Conservation (phyloP, 352 stramenopile genomes). For the Globisporangium uncinulatum region DNA sequence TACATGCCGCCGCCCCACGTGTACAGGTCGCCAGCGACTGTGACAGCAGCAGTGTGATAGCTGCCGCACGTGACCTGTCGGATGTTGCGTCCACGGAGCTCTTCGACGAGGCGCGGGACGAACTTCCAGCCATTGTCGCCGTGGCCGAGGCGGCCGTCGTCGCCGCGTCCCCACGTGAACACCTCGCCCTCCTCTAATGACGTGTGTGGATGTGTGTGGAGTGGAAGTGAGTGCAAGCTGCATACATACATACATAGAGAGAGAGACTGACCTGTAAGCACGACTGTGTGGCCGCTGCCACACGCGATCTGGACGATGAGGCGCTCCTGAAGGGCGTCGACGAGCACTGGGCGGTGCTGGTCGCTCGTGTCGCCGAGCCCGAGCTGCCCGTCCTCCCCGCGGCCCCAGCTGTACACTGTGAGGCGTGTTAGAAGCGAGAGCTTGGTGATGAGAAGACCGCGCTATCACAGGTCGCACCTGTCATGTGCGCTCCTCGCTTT, state of each 20-base stretch:
- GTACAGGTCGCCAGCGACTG: slow-evolving; percentile 91
- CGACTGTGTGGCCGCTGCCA: slow-evolving; percentile 84
- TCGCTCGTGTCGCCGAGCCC: slow-evolving; percentile 85
- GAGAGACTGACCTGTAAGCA: slow-evolving; percentile 52
- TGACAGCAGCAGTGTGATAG: slow-evolving; percentile 95
- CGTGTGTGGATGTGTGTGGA: background rate
- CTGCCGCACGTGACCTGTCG: slow-evolving; percentile 93
- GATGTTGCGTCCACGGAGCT: slow-evolving; percentile 87
- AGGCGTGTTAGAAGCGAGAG: background rate
- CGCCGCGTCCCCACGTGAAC: slow-evolving; percentile 86
- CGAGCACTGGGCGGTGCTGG: slow-evolving; percentile 75
- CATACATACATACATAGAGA: background rate
- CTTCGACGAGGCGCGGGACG: slow-evolving; percentile 90
- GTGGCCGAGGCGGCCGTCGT: slow-evolving; percentile 88
- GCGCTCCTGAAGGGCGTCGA: slow-evolving; percentile 79
- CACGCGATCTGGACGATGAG: slow-evolving; percentile 87
- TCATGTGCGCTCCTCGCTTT: background rate
- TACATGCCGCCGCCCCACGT: slow-evolving; percentile 96
- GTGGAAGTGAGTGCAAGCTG: background rate
- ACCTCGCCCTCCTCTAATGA: slow-evolving; percentile 71
- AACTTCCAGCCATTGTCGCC: slow-evolving; percentile 97
- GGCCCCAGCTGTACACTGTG: slow-evolving; percentile 85
- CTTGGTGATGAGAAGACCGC: background rate
- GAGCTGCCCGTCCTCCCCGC: slow-evolving; percentile 83
- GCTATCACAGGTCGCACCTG: background rate